Conservation (phyloP, 257 asterid genomes). For the Eustoma russellianum region DNA sequence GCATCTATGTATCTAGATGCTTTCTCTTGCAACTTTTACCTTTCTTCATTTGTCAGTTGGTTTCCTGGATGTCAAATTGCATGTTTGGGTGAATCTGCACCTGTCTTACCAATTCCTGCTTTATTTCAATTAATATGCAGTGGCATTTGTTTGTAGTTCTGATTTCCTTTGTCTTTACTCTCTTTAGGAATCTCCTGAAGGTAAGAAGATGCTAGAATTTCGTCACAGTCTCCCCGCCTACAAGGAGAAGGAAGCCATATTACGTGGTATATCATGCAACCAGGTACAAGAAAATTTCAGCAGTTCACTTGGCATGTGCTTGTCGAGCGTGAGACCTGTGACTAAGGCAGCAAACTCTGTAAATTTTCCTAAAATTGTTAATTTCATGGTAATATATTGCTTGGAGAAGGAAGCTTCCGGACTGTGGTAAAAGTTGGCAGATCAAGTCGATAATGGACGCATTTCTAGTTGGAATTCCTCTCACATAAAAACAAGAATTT, state of each 20-base stretch:
- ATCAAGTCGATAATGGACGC: too few relatives aligned
- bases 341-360: too few relatives aligned
- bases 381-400: too few relatives aligned
- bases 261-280: conserved; percentile 62
- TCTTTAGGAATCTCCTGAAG: conserved; percentile 65
- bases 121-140: conserved; percentile 6
- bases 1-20: background rate
- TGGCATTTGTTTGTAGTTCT: conserved; percentile 6
- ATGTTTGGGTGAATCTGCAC: background rate
- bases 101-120: conserved; percentile 3
- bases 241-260: conserved; percentile 66
- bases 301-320: background rate
- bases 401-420: too few relatives aligned
- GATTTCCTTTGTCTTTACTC: conserved; percentile 6
- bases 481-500: too few relatives aligned
- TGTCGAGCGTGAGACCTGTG: background rate
- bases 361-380: too few relatives aligned
- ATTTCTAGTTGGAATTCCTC: too few relatives aligned
- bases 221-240: conserved; percentile 76
- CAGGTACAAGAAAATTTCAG: conserved; percentile 42
- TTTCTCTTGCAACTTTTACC: background rate
- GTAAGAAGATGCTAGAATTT: conserved; percentile 62
- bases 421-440: too few relatives aligned
- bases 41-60: background rate
- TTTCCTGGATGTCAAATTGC: background rate